Conservation (phyloP, 2,329 filamentous ascomycete genomes). For the Talaromyces sp. region DNA sequence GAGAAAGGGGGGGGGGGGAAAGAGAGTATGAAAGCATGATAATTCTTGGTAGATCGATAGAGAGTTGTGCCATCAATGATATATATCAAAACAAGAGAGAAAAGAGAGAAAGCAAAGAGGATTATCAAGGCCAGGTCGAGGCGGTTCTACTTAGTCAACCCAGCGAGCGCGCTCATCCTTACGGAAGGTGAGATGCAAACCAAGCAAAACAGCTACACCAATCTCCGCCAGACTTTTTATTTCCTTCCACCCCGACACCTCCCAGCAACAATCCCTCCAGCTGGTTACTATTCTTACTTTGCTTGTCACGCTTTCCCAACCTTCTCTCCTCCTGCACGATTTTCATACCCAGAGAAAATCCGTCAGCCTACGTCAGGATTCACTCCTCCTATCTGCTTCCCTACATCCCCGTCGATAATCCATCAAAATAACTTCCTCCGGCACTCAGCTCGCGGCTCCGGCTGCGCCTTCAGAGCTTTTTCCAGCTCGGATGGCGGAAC, state of each 20-base stretch:
- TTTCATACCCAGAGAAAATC: background rate
- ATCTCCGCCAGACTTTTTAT: background rate
- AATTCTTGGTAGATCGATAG: too few relatives aligned
- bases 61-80: too few relatives aligned
- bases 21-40: background rate
- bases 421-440: slow-evolving; percentile 9
- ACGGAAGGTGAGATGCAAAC: slow-evolving; percentile 4
- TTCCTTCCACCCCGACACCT: background rate
- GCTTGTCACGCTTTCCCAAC: background rate
- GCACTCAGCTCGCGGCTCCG: slow-evolving; percentile 26
- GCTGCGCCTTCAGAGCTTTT: slow-evolving; percentile 30
- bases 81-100: too few relatives aligned
- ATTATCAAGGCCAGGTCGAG: background rate
- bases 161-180: background rate
- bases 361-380: background rate
- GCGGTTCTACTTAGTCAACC: slow-evolving; percentile 6
- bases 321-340: background rate
- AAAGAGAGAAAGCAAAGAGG: background rate
- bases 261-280: background rate
- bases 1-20: background rate
- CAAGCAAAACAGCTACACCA: slow-evolving; percentile 7
- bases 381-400: background rate
- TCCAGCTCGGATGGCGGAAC: slow-evolving; percentile 40
- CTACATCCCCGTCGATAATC: background rate
- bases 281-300: background rate